Base-by-base conservation (phyloP, 768 basidiomycete species). In the Lepiota venenata region DNA sequence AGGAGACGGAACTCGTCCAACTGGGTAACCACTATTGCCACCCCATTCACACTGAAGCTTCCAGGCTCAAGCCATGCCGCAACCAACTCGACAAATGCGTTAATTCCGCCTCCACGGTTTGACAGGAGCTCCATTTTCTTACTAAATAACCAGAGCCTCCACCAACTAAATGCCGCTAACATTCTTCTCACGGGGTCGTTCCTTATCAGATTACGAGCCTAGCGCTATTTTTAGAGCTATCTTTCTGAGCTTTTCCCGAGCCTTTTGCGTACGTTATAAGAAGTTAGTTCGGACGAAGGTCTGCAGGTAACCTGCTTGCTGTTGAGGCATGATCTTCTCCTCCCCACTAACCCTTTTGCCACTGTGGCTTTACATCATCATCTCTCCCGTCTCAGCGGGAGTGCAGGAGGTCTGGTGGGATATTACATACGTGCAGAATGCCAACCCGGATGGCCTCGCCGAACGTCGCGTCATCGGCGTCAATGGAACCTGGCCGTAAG, bases 401-500 rank as follows among this genome's bases (percentile, higher is more conserved):
- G 74, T 88, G 14, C 77, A 83, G 2, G 90, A 92, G 61, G 53
- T 83, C 12, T 92, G 90, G 90, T 95, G 93, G 93, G 88, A 97
- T 67, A 78, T 98, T 69, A 88, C 92, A 46, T 95, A 91, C 56
- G 85, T 91, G 50, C 69, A 84, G 22, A 69, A 84, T 56, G 88
- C 81, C 43, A 91, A 86, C 69, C 96, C 96, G 2, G 93, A 96
- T 64, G 91, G 89, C 4, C 81, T 93, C 48, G 81, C 72, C 48
- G 74, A 82, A 11, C 84, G 95, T 45, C 75, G 84, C 8, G 93
- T 84, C 47, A 82, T 97, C 47, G 94, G 94, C 50, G 83, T 97
- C 47, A 98, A 98, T 64, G 83, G 84, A 16, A 88, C 90, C 4
- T 98, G 95, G 96, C 95, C 95, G 87, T 94, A 68, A 67, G 92